phyloP scores from a whole-genome alignment of 495 filamentous ascomycete genomes.

The Aspergillus sclerotioniger region DNA sequence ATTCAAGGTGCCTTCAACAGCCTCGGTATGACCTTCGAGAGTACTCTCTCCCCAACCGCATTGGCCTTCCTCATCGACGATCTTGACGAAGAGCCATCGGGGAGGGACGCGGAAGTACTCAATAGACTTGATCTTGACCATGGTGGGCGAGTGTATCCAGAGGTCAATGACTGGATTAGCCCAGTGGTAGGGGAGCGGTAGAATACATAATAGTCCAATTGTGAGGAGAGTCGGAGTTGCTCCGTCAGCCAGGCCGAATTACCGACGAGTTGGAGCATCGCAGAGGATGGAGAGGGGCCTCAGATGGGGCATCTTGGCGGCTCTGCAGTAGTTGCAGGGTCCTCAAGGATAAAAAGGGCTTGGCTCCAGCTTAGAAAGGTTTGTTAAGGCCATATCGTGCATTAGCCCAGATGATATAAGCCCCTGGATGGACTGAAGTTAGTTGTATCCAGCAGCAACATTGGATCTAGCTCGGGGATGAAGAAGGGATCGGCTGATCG shows the following conservation, averaged over 20 bases:
- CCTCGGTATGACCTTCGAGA: conserved; percentile 72
- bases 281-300: neutral
- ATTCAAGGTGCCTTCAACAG: conserved; percentile 72
- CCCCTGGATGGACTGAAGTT: too few relatives aligned
- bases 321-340: neutral
- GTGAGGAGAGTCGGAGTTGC: conserved; percentile 14
- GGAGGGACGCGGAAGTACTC: conserved; percentile 75
- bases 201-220: neutral
- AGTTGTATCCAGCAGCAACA: too few relatives aligned
- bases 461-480: too few relatives aligned
- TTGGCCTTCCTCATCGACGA: conserved; percentile 60
- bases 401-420: neutral
- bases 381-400: neutral
- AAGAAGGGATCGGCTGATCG: too few relatives aligned
- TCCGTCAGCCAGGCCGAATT: conserved; percentile 14
- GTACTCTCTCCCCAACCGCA: conserved; percentile 80
- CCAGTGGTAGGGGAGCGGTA: too few relatives aligned
- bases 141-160: conserved; percentile 24
- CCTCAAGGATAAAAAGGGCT: neutral
- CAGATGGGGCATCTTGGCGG: conserved; percentile 3
- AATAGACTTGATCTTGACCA: conserved; percentile 66
- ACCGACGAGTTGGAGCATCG: conserved; percentile 2
- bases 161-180: too few relatives aligned
- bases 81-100: conserved; percentile 78
- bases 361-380: neutral